These are phyloP conservation scores for Polychytrium aggregatum DNA, from an alignment of 192 early-diverging fungal species.

Conservation along the genomic window DNA sequence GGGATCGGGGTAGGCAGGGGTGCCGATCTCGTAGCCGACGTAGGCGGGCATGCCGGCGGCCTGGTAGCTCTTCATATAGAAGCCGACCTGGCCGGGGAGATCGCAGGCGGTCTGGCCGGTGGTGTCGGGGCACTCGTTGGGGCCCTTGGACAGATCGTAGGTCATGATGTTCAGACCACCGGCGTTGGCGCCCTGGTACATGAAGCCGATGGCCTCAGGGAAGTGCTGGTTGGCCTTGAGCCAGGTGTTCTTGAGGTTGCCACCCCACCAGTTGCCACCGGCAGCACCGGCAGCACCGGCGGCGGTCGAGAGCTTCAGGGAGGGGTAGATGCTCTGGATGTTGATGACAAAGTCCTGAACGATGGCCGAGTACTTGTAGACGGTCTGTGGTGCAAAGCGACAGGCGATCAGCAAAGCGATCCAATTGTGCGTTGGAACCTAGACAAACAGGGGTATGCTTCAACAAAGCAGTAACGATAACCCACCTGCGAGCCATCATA, in stretches of 20 bases:
- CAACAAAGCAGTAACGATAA: too few relatives aligned
- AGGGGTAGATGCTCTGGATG: slow-evolving; percentile 39
- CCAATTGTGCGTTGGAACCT: too few relatives aligned
- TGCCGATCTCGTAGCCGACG: slow-evolving; percentile 4
- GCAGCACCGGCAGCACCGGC: slow-evolving; percentile 8
- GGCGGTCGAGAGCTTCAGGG: slow-evolving; percentile 5
- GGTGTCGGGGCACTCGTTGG: slow-evolving; percentile 4
- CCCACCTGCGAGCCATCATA: too few relatives aligned
- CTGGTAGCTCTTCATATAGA: slow-evolving; percentile 2
- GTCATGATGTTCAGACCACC: slow-evolving; percentile 10
- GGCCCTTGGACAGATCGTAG: slow-evolving; percentile 4
- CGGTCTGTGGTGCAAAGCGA: too few relatives aligned
- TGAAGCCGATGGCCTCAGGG: slow-evolving; percentile 1
- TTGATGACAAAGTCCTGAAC: slow-evolving; percentile 57
- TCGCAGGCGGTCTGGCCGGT: too few relatives aligned
- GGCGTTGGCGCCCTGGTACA: slow-evolving; percentile 5
- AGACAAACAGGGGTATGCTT: too few relatives aligned
- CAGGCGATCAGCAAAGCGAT: too few relatives aligned
- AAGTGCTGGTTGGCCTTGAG: slow-evolving; percentile 6
- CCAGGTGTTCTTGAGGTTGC: slow-evolving; percentile 4
- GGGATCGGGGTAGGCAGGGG: too few relatives aligned
- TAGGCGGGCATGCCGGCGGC: slow-evolving; percentile 1
- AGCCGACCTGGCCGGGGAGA: slow-evolving; percentile 3
- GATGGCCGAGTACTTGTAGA: slow-evolving; percentile 33
- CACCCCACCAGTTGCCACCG: slow-evolving; percentile 9